Evolutionary conservation across 164 flowering plant species (phyloP).

Genomic region (Vitis rupestris): DNA sequence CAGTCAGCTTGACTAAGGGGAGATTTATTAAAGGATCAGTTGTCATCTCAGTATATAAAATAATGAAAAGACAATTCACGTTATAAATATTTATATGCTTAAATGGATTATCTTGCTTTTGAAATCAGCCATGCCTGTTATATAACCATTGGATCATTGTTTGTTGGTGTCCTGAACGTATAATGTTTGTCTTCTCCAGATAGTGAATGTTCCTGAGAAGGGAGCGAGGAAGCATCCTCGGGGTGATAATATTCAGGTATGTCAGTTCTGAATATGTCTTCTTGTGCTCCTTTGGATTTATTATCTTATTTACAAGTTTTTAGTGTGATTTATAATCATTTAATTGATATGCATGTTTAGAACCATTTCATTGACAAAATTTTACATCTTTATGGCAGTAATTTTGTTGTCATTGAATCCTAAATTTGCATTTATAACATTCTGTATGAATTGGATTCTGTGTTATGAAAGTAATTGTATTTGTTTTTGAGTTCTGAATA

Average conservation of each 20-base stretch:
- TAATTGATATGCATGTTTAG: too few species aligned
- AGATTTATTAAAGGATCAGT: too few species aligned
- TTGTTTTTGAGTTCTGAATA: too few species aligned
- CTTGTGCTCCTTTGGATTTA: not conserved
- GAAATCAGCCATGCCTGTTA: not conserved
- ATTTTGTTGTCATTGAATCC: too few species aligned
- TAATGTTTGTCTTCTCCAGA: slow-evolving; percentile 41
- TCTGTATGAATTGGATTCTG: too few species aligned
- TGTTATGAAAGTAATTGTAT: too few species aligned
- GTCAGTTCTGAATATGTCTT: not conserved
- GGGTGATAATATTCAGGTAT: slow-evolving; percentile 94
- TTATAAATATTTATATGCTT: not conserved
- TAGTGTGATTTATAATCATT: not conserved
- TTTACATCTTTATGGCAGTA: too few species aligned
- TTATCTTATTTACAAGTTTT: not conserved
- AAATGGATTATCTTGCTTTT: not conserved
- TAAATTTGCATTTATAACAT: too few species aligned
- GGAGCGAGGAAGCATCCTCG: slow-evolving; percentile 98
- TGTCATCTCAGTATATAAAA: too few species aligned
- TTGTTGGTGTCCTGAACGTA: not conserved
- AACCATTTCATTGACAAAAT: too few species aligned
- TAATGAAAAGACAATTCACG: too few species aligned
- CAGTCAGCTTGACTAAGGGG: too few species aligned
- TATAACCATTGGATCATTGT: not conserved
- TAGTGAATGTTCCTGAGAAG: slow-evolving; percentile 96